Evolutionary conservation across 1,284 basidiomycete species (phyloP).

Genomic region (Puccinia polysora): DNA sequence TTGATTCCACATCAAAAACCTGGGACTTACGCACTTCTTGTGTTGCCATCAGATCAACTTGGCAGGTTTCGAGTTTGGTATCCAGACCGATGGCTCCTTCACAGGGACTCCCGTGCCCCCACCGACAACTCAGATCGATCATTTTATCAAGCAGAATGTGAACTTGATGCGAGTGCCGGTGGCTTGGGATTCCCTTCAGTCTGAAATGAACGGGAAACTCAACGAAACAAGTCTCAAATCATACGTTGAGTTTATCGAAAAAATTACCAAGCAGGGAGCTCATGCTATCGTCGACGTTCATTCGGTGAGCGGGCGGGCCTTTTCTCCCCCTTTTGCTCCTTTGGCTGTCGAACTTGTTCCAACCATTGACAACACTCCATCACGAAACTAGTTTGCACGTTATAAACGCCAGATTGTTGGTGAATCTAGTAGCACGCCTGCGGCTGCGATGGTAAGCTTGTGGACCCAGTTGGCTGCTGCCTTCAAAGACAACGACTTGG

Average conservation of each 20-base stretch:
- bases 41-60: slow-evolving; percentile 17
- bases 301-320: neutral
- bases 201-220: neutral
- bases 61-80: slow-evolving; percentile 31
- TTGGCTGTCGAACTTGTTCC: neutral
- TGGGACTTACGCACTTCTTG: neutral
- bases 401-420: slow-evolving; percentile 12
- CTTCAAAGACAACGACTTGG: slow-evolving; percentile 7
- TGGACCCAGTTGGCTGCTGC: neutral
- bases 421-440: neutral
- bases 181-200: slow-evolving; percentile 17
- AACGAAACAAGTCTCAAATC: neutral
- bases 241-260: neutral
- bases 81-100: neutral
- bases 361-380: neutral
- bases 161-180: slow-evolving; percentile 23
- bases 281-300: slow-evolving; percentile 26
- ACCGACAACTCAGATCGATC: slow-evolving; percentile 9
- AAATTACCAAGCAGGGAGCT: neutral
- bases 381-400: neutral
- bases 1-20: neutral
- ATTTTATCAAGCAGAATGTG: slow-evolving; percentile 15
- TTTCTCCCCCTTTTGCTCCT: neutral
- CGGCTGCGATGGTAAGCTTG: neutral
- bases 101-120: neutral